A percentile compares a stretch with the other conserved stretches of the same genome.
phyloP scores from a whole-genome alignment of 1,139 yeast species.

The Yarrowia galli region DNA sequence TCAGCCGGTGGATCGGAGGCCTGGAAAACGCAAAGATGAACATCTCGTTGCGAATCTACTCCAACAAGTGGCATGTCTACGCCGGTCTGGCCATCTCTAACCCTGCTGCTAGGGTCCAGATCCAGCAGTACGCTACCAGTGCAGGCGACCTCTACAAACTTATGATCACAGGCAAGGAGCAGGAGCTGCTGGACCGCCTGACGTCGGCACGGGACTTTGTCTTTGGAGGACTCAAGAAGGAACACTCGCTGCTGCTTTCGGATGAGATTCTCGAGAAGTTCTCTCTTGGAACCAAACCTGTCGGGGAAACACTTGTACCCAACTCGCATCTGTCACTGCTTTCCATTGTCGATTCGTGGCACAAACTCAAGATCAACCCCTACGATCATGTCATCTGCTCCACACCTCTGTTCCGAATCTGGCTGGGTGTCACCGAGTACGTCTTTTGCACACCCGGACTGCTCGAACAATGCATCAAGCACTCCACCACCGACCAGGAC shows the following conservation, averaged over 20 bases:
- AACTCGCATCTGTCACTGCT: slow-evolving; percentile 88
- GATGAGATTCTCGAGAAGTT: slow-evolving; percentile 82
- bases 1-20: slow-evolving; percentile 88
- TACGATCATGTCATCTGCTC: slow-evolving; percentile 97
- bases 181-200: slow-evolving; percentile 66
- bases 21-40: slow-evolving; percentile 95
- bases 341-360: slow-evolving; percentile 96
- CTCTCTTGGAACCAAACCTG: slow-evolving; percentile 76
- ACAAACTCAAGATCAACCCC: slow-evolving; percentile 80
- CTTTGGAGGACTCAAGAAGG: slow-evolving; percentile 65
- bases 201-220: slow-evolving; percentile 73
- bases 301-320: slow-evolving; percentile 62
- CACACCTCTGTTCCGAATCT: slow-evolving; percentile 89
- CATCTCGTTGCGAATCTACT: slow-evolving; percentile 84
- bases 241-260: slow-evolving; percentile 70
- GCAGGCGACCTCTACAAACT: slow-evolving; percentile 82
- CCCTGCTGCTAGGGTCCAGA: slow-evolving; percentile 92
- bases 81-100: slow-evolving; percentile 97
- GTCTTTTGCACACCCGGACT: slow-evolving; percentile 84
- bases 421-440: slow-evolving; percentile 93
- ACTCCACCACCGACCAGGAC: slow-evolving; percentile 68
- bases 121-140: slow-evolving; percentile 85
- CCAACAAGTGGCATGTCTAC: slow-evolving; percentile 97
- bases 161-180: slow-evolving; percentile 73
- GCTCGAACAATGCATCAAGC: slow-evolving; percentile 77